These are phyloP conservation scores for Tolypocladium capitatum DNA, from an alignment of 2,329 filamentous ascomycete genomes.

Conservation along the genomic window DNA sequence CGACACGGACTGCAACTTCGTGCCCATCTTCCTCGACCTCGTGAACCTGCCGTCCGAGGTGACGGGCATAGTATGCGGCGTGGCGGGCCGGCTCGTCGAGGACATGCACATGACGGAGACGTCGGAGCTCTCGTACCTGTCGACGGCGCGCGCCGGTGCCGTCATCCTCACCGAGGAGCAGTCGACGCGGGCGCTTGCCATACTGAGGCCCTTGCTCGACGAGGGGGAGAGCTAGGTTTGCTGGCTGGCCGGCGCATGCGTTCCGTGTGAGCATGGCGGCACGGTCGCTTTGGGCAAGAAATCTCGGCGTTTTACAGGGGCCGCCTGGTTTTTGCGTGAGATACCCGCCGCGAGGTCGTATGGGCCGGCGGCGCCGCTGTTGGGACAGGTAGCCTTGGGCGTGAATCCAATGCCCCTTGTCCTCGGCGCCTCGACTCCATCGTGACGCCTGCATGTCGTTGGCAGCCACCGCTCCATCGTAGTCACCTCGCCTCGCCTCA, in stretches of 20 bases:
- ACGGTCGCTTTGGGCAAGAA: not conserved
- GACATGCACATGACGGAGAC: slow-evolving; percentile 45
- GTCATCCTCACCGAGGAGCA: slow-evolving; percentile 74
- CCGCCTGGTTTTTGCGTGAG: not conserved
- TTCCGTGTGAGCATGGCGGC: not conserved
- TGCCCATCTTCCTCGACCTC: slow-evolving; percentile 83
- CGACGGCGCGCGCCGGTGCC: slow-evolving; percentile 75
- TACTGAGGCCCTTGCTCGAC: slow-evolving; percentile 42
- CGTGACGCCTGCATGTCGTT: not conserved
- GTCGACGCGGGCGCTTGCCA: slow-evolving; percentile 58
- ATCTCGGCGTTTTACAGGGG: not conserved
- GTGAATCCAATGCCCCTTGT: not conserved
- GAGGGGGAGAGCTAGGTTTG: slow-evolving; percentile 18
- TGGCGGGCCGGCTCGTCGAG: slow-evolving; percentile 69
- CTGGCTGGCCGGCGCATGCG: not conserved
- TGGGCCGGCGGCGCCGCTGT: not conserved
- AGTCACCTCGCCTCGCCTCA: slow-evolving; percentile 5
- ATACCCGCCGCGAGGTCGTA: slow-evolving; percentile 1
- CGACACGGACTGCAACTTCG: slow-evolving; percentile 54
- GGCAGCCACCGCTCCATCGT: not conserved
- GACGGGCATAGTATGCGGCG: slow-evolving; percentile 88
- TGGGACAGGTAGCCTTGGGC: not conserved
- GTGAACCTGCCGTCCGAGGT: slow-evolving; percentile 70
- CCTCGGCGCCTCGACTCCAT: not conserved
- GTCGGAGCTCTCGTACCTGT: slow-evolving; percentile 81